These are phyloP conservation scores for Neofusicoccum laricinum DNA, from an alignment of 2,329 filamentous ascomycete species.

Conservation along the genomic window DNA sequence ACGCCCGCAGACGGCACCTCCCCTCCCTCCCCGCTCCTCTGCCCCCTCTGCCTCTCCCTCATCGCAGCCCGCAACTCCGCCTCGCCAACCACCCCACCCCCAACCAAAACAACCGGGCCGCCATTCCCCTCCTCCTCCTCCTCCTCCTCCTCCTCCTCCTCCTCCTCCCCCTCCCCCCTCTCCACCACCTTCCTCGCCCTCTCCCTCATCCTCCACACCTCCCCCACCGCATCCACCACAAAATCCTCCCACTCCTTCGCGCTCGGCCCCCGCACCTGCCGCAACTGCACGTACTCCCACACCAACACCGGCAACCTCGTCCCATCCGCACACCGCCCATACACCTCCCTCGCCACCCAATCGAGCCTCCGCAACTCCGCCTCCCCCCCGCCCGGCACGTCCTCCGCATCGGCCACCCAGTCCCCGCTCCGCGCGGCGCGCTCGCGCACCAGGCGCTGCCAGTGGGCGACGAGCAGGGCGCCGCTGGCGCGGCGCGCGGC, in stretches of 20 bases:
- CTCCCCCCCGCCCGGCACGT: neutral
- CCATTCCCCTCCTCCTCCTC: neutral
- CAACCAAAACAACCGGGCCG: neutral
- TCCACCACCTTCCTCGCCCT: neutral
- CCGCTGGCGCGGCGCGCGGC: neutral
- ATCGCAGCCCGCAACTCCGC: neutral
- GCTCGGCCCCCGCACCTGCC: neutral
- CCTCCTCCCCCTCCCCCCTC: neutral
- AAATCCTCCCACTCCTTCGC: conserved; percentile 1
- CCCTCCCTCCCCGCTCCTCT: neutral
- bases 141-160: neutral
- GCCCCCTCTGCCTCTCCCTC: neutral
- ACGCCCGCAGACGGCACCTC: neutral
- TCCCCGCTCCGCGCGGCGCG: too few relatives aligned
- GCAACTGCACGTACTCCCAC: neutral
- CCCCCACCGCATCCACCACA: neutral
- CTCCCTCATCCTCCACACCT: neutral
- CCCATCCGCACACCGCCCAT: too few relatives aligned
- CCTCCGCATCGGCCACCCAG: neutral
- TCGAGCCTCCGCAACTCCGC: neutral
- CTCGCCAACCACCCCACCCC: neutral
- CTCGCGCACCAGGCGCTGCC: neutral
- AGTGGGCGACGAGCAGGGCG: neutral
- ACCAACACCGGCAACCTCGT: neutral
- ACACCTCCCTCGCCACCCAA: neutral